These are phyloP conservation scores for Fragilaria crotonensis DNA, from an alignment of 108 stramenopile species.

Conservation along the genomic window DNA sequence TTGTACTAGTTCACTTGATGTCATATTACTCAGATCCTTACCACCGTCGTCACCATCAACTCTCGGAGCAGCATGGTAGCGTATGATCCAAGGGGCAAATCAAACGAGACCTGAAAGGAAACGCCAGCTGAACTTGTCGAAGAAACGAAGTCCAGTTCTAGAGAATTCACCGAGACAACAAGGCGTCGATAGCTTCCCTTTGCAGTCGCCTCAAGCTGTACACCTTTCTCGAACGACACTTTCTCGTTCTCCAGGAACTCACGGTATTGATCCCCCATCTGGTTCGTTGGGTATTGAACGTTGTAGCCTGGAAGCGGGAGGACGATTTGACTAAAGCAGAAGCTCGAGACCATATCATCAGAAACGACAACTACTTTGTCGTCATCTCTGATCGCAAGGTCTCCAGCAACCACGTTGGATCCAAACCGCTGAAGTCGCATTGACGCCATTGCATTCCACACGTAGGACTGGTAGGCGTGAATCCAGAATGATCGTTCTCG, in stretches of 20 bases:
- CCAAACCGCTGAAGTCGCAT: conserved; percentile 51
- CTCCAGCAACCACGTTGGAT: conserved; percentile 39
- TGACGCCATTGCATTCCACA: conserved; percentile 77
- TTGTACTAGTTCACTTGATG: no score
- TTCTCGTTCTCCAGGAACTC: conserved; percentile 40
- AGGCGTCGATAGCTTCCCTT: conserved; percentile 73
- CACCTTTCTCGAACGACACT: conserved; percentile 44
- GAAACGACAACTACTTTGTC: conserved; percentile 21
- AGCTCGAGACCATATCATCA: conserved; percentile 3
- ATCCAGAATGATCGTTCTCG: conserved; percentile 66
- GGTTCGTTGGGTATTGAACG: conserved; percentile 57
- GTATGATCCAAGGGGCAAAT: conserved; percentile 70
- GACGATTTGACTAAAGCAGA: conserved; percentile 49
- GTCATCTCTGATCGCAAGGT: conserved; percentile 39
- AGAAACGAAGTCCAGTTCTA: conserved; percentile 22
- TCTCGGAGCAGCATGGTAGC: conserved; percentile 80
- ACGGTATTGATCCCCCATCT: conserved; percentile 49
- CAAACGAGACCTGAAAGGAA: conserved; percentile 38
- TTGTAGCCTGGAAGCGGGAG: conserved; percentile 70
- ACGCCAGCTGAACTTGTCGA: conserved; percentile 15
- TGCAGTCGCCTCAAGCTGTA: conserved; percentile 47
- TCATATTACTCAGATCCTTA: no score
- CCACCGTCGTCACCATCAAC: conserved; percentile 65
- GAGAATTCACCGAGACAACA: conserved; percentile 27
- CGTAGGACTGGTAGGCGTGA: conserved; percentile 75